Conservation (phyloP, 2,329 filamentous ascomycete genomes). For the Pseudogymnoascus sp. region DNA sequence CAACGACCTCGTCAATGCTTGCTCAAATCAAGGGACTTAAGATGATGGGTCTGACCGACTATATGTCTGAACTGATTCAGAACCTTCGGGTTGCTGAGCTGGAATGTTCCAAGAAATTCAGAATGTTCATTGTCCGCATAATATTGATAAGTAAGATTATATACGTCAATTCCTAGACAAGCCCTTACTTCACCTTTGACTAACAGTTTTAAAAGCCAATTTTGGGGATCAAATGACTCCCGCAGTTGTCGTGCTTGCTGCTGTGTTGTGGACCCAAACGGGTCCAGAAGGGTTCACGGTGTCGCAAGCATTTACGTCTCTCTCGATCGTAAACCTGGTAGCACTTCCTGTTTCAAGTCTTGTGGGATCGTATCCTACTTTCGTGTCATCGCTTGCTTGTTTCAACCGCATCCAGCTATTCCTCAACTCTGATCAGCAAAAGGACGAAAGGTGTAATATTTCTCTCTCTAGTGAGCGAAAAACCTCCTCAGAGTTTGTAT, state of each 20-base stretch:
- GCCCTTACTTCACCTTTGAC: slow-evolving; percentile 27
- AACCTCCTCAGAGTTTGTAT: background rate
- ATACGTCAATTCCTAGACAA: slow-evolving; percentile 32
- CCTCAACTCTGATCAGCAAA: background rate
- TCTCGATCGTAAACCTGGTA: background rate
- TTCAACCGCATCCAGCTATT: background rate
- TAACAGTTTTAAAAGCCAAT: background rate
- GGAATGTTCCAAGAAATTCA: background rate
- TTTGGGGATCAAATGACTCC: background rate
- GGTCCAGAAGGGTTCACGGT: background rate
- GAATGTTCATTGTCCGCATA: background rate
- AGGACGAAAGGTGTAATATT: background rate
- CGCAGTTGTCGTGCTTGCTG: background rate
- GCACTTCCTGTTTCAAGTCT: background rate
- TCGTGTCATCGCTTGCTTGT: background rate
- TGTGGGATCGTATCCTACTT: background rate
- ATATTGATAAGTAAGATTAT: slow-evolving; percentile 22
- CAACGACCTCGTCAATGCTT: slow-evolving; percentile 34
- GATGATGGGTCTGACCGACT: slow-evolving; percentile 35
- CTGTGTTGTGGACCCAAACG: background rate
- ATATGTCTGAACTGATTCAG: slow-evolving; percentile 28
- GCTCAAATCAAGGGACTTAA: slow-evolving; percentile 38
- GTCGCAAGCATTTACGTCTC: background rate
- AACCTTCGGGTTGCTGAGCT: background rate
- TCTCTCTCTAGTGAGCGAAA: background rate